Conservation (phyloP, 2,329 filamentous ascomycete genomes). For the Eutypa lata region DNA sequence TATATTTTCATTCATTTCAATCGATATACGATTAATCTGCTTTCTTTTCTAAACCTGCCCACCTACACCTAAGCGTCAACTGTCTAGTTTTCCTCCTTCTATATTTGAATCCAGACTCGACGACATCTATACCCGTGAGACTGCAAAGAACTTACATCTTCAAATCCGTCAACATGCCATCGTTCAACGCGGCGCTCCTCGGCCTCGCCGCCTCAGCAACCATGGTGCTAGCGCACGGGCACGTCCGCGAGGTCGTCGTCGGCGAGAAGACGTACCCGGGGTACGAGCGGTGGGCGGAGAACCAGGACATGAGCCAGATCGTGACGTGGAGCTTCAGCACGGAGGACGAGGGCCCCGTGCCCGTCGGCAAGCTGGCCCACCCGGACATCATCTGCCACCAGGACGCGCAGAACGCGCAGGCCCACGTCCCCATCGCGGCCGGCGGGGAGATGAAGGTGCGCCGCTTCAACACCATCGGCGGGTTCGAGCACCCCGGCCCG, state of each 20-base stretch:
- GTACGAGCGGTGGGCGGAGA: slow-evolving; percentile 30
- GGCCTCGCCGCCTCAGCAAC: slow-evolving; percentile 7
- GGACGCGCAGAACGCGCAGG: slow-evolving; percentile 12
- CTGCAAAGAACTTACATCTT: no score
- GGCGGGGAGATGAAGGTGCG: slow-evolving; percentile 24
- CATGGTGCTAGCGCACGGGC: slow-evolving; percentile 14
- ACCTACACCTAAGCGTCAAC: no score
- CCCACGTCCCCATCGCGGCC: slow-evolving; percentile 15
- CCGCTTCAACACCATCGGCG: slow-evolving; percentile 20
- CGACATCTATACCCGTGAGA: no score
- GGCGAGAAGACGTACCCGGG: slow-evolving; percentile 14
- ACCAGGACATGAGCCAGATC: slow-evolving; percentile 18
- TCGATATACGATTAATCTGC: no score
- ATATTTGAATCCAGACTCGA: no score
- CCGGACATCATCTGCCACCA: slow-evolving; percentile 18
- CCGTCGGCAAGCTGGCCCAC: slow-evolving; percentile 4
- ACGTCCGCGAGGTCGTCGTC: slow-evolving; percentile 16
- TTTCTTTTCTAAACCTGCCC: no score
- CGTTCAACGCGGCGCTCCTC: slow-evolving; percentile 6
- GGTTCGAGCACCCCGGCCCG: slow-evolving; percentile 23
- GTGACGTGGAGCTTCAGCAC: slow-evolving; percentile 22
- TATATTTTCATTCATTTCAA: no score
- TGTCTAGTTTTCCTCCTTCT: no score
- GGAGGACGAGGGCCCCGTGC: slow-evolving; percentile 17
- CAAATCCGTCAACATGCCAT: slow-evolving; percentile 10